Conservation (phyloP, 2,329 filamentous ascomycete genomes). For the Aspergillus tanneri region DNA sequence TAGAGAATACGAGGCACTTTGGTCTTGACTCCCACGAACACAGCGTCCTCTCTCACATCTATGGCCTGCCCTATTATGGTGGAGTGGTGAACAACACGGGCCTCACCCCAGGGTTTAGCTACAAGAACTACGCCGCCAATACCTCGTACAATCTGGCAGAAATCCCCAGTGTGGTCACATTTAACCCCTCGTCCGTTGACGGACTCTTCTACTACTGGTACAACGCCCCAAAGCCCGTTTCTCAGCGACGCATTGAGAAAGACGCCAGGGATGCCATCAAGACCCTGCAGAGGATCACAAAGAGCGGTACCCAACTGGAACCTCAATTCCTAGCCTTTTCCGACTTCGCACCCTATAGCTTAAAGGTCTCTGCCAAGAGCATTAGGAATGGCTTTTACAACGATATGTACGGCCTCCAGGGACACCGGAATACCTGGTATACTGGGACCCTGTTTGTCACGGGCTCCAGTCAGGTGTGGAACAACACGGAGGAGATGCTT, state of each 20-base stretch:
- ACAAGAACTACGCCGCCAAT: conserved; percentile 6
- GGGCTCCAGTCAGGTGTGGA: too few relatives aligned
- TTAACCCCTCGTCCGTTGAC: neutral
- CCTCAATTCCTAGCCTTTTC: conserved; percentile 14
- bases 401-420: conserved; percentile 40
- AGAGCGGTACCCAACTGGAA: neutral
- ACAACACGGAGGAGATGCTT: too few relatives aligned
- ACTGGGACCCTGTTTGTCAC: conserved; percentile 28
- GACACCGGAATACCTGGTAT: conserved; percentile 37
- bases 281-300: neutral
- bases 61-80: conserved; percentile 27
- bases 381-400: conserved; percentile 37
- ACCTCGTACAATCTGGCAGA: conserved; percentile 5
- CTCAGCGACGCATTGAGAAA: conserved; percentile 3
- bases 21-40: conserved; percentile 32
- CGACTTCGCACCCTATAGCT: conserved; percentile 27
- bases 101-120: conserved; percentile 13
- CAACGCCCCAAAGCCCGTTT: neutral
- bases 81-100: conserved; percentile 31
- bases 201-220: conserved; percentile 4
- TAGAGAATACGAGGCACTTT: conserved; percentile 33
- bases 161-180: conserved; percentile 9
- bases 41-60: conserved; percentile 33
- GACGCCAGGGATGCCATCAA: neutral
- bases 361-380: conserved; percentile 26